phyloP scores from a whole-genome alignment of 495 filamentous ascomycete genomes.

The Xylaria telfairii region DNA sequence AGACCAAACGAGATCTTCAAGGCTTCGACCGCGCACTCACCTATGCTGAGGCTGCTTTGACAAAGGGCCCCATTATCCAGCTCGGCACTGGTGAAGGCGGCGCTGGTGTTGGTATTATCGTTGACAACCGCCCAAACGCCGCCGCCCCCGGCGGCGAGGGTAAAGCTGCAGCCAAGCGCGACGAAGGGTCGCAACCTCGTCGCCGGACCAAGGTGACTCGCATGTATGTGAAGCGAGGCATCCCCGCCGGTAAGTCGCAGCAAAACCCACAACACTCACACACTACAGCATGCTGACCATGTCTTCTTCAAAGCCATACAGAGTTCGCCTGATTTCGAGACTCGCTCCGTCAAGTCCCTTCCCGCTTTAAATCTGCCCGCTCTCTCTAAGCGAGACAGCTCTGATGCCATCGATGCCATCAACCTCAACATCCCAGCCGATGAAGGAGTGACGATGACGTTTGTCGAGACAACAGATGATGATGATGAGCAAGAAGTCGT shows the following conservation, averaged over 20 bases:
- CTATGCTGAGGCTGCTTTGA: conserved; percentile 53
- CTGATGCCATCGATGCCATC: conserved; percentile 50
- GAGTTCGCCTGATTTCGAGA: conserved; percentile 36
- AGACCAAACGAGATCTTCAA: conserved; percentile 49
- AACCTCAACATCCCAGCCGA: conserved; percentile 56
- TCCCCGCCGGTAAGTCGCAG: conserved; percentile 48
- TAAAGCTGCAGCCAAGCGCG: conserved; percentile 34
- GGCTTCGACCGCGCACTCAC: conserved; percentile 57
- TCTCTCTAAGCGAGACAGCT: conserved; percentile 38
- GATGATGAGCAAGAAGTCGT: conserved; percentile 37
- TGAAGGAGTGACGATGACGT: conserved; percentile 57
- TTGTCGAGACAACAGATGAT: conserved; percentile 52
- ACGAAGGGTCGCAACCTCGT: conserved; percentile 39
- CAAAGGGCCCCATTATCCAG: conserved; percentile 52
- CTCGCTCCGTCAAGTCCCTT: conserved; percentile 37
- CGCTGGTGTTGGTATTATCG: conserved; percentile 56
- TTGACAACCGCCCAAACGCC: conserved; percentile 45
- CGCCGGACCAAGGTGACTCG: conserved; percentile 55
- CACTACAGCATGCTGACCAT: conserved; percentile 26
- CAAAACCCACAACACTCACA: neutral
- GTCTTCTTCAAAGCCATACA: conserved; percentile 41
- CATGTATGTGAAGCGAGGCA: conserved; percentile 55
- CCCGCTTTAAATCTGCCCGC: conserved; percentile 30
- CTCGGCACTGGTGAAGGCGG: conserved; percentile 55
- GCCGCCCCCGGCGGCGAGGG: conserved; percentile 29